Evolutionary conservation across 2,329 filamentous ascomycete genomes (phyloP).

Genomic region (Neopestalotiopsis clavispora): DNA sequence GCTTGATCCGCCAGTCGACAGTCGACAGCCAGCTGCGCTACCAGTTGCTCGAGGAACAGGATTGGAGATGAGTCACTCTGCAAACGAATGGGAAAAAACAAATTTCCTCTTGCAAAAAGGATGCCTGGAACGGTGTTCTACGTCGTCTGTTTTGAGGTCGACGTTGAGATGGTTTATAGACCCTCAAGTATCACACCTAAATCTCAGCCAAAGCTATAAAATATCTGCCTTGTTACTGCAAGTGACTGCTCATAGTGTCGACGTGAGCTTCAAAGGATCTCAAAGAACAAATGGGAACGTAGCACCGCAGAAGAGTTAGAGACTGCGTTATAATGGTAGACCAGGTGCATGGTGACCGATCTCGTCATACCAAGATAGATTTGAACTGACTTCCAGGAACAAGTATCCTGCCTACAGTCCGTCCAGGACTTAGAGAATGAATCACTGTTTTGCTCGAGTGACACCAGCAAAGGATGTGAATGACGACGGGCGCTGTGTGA

Average conservation of each 20-base stretch:
- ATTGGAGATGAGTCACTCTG: neutral
- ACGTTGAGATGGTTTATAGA: neutral
- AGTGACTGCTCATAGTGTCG: neutral
- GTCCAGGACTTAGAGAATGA: neutral
- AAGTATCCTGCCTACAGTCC: neutral
- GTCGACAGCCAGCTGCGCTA: neutral
- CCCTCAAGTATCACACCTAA: neutral
- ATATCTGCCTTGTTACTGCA: neutral
- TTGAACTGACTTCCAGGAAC: neutral
- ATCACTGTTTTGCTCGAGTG: neutral
- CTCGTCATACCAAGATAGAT: neutral
- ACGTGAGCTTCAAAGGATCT: neutral
- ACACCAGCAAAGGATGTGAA: constrained; percentile 7
- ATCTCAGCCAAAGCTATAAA: neutral
- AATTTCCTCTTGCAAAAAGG: neutral
- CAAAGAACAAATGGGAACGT: neutral
- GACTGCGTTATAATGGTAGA: neutral
- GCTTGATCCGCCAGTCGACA: neutral
- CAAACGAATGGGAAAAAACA: neutral
- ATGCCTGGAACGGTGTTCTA: neutral
- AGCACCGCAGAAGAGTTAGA: neutral
- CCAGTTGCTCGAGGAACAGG: neutral
- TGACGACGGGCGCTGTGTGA: constrained; percentile 45
- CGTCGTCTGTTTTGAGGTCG: neutral
- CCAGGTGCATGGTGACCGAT: neutral